Conservation (phyloP, 306 rosid species). For the Inga laurina region DNA sequence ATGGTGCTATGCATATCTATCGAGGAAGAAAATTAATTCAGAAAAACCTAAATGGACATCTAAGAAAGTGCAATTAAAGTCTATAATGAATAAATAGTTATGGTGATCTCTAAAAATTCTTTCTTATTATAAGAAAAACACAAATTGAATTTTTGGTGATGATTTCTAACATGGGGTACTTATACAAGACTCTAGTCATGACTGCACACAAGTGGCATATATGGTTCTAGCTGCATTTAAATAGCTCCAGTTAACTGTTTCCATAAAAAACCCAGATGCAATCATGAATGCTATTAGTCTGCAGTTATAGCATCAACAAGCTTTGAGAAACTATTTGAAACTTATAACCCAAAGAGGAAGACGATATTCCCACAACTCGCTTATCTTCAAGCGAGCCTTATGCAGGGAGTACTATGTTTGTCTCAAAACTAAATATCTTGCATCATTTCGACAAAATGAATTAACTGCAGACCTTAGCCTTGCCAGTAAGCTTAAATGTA, state of each 20-base stretch:
- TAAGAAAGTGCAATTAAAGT: neutral
- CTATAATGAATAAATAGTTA: neutral
- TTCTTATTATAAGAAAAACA: neutral
- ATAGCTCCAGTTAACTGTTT: neutral
- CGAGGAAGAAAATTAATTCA: neutral
- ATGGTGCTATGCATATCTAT: neutral
- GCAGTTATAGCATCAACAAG: neutral
- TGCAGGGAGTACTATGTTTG: neutral
- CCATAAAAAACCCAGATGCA: neutral
- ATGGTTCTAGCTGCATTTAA: neutral
- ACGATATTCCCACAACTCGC: neutral
- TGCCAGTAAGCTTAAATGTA: conserved; percentile 79
- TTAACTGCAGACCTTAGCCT: conserved; percentile 70
- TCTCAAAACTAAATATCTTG: neutral
- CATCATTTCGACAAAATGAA: neutral
- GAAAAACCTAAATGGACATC: neutral
- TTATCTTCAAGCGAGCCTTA: neutral
- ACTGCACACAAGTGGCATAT: neutral
- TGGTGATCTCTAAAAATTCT: neutral
- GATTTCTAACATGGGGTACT: neutral
- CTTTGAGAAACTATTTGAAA: neutral
- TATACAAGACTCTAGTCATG: neutral
- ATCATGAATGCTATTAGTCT: neutral
- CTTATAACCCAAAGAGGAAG: neutral
- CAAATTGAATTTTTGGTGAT: neutral